Evolutionary conservation across 176 grass and related monocot species (phyloP).

Genomic region (Alopecurus myosuroides): DNA sequence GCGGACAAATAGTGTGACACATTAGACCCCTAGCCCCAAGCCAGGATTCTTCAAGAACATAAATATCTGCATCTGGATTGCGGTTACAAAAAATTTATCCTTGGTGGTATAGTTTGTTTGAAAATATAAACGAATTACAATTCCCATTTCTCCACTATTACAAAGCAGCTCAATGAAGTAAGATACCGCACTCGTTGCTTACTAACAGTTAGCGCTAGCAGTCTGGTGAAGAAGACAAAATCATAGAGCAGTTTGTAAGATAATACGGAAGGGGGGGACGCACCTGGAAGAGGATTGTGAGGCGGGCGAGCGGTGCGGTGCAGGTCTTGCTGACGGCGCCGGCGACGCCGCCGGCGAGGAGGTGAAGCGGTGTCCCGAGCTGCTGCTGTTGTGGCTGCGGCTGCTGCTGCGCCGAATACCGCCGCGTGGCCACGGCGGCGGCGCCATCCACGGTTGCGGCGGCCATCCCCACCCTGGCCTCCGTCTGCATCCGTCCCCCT

Average conservation of each 20-base stretch:
- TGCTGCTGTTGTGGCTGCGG: constrained; percentile 36
- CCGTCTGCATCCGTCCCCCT: constrained; percentile 53
- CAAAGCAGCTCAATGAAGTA: neutral
- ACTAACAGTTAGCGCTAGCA: neutral
- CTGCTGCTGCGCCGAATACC: constrained; percentile 36
- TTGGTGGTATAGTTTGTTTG: neutral
- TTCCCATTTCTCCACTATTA: neutral
- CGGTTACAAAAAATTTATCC: neutral
- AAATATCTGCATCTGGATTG: neutral
- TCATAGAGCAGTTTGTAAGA: no score
- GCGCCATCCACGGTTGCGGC: constrained; percentile 48
- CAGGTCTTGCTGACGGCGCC: constrained; percentile 97
- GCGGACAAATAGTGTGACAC: neutral
- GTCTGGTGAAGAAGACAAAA: neutral
- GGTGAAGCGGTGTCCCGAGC: constrained; percentile 60
- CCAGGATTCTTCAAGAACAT: neutral
- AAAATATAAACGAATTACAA: neutral
- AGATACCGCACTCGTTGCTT: neutral
- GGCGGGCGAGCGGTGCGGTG: constrained; percentile 83
- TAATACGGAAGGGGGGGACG: no score
- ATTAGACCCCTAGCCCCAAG: neutral
- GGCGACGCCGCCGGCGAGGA: constrained; percentile 80
- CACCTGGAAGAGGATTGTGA: constrained; percentile 99
- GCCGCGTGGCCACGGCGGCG: constrained; percentile 36
- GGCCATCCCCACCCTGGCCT: constrained; percentile 71